Base-by-base conservation (phyloP, 345 rosid species). In the Camelina hispida region DNA sequence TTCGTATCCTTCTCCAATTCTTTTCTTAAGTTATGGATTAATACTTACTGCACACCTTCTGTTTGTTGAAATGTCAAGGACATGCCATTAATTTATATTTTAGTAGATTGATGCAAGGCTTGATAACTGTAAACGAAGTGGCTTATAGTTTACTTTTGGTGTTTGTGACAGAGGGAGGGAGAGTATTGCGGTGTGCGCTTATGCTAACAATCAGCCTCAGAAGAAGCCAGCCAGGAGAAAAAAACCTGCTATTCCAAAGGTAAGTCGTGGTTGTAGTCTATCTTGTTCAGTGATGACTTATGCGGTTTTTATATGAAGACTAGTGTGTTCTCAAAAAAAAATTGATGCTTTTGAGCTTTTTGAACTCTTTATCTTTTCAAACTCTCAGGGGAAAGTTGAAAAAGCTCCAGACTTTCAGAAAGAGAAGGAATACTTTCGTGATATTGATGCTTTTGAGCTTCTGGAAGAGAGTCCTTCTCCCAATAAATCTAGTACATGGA, bases 391-490 rank as follows among this genome's bases (percentile, higher is more conserved):
- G n/a, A 87, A 85, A 79, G 81, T 55, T 63, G 83, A 52, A 51
- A 82, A 79, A 37, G 86, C 81, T 78, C 82, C 80, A 68, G 86
- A 77, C 79, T 83, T 92, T 4, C 86, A 85, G 81, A 90, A 81
- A 84, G 98, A 92, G 80, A 79, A 79, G 43, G 79, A 85, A 62
- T 95, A 95, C 68, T 95, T 92, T 82, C 58, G 84, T 55, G 94
- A 92, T 77, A 90, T 95, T 70, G 99, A 92, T 87, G 98, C 90
- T 40, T 92, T 92, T 59, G 94, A 92, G 81, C 83, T 95, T 83
- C 66, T 85, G 43, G 99, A 95, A 80, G 99, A 95, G 87, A 95
- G 99, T 79, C 98, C 99, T 16, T 95, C 99, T n/a, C 99, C 99
- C 8, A 92, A 95, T 65, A 84, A 75, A 46, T 69, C 68, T 65